Percentiles rank a stretch among this genome's conserved stretches.
These are phyloP conservation scores for Globisporangium nunn DNA, from an alignment of 352 stramenopile species.

Conservation along the genomic window DNA sequence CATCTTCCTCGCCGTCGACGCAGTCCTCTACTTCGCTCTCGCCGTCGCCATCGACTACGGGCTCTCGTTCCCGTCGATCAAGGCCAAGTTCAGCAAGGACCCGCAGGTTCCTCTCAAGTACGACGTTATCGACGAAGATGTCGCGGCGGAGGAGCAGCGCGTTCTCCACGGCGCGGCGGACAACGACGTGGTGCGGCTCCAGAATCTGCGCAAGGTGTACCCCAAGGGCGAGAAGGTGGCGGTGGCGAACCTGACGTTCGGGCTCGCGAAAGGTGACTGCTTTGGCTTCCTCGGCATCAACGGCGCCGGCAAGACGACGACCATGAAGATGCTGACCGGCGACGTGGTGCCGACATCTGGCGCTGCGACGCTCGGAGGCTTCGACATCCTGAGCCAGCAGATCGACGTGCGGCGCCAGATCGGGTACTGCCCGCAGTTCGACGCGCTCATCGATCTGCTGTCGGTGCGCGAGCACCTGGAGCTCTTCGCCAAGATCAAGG, in stretches of 20 bases:
- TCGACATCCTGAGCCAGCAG: constrained; percentile 70
- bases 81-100: constrained; percentile 39
- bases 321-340: constrained; percentile 94
- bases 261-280: too few species aligned
- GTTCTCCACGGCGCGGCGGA: constrained; percentile 22
- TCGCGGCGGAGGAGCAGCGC: constrained; percentile 26
- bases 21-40: constrained; percentile 15
- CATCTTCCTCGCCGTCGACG: constrained; percentile 21
- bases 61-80: constrained; percentile 56
- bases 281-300: constrained; percentile 94
- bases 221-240: constrained; percentile 65
- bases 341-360: constrained; percentile 60
- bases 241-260: constrained; percentile 73
- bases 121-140: constrained; percentile 29
- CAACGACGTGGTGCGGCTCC: constrained; percentile 25
- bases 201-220: constrained; percentile 34
- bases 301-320: constrained; percentile 92
- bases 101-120: too few species aligned
- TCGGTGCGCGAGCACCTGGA: too few species aligned
- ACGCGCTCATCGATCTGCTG: too few species aligned
- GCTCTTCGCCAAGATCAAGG: too few species aligned
- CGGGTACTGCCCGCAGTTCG: constrained; percentile 92
- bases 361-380: constrained; percentile 44
- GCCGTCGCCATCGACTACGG: constrained; percentile 44
- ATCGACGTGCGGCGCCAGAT: constrained; percentile 68